A percentile compares a stretch with the other conserved stretches of the same genome.
phyloP scores from a whole-genome alignment of 495 filamentous ascomycete species.

The Collariella sp. region DNA sequence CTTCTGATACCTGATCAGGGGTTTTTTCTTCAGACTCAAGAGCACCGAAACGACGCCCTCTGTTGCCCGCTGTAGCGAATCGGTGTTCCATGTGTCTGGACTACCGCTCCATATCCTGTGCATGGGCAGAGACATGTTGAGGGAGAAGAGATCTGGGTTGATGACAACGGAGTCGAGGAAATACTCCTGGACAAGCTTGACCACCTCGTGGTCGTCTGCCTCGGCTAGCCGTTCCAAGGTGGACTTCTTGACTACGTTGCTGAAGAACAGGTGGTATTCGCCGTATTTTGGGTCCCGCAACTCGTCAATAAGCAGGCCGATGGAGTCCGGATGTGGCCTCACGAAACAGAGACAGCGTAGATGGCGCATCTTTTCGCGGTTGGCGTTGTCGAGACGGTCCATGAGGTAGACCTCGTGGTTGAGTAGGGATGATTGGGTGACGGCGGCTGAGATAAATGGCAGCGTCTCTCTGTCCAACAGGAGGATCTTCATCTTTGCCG shows the following conservation, averaged over 20 bases:
- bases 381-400: slow-evolving; percentile 83
- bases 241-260: slow-evolving; percentile 94
- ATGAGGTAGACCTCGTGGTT: slow-evolving; percentile 97
- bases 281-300: slow-evolving; percentile 94
- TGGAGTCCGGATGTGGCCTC: slow-evolving; percentile 79
- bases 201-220: slow-evolving; percentile 96
- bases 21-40: slow-evolving; percentile 88
- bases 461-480: slow-evolving; percentile 93
- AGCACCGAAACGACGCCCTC: slow-evolving; percentile 80
- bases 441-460: slow-evolving; percentile 84
- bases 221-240: slow-evolving; percentile 90
- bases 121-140: slow-evolving; percentile 65
- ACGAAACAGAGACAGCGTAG: slow-evolving; percentile 89
- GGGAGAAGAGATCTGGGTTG: slow-evolving; percentile 85
- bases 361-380: slow-evolving; percentile 96
- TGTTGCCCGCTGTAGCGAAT: slow-evolving; percentile 71
- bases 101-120: slow-evolving; percentile 70
- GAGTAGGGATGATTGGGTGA: slow-evolving; percentile 90
- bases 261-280: slow-evolving; percentile 95
- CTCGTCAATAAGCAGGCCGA: slow-evolving; percentile 91
- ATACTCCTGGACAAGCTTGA: slow-evolving; percentile 84
- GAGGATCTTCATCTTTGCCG: slow-evolving; percentile 97
- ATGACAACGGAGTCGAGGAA: slow-evolving; percentile 93
- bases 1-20: slow-evolving; percentile 87
- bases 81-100: slow-evolving; percentile 83